These are phyloP conservation scores for Leccinum fallax DNA, from an alignment of 1,284 basidiomycete genomes.

Conservation along the genomic window DNA sequence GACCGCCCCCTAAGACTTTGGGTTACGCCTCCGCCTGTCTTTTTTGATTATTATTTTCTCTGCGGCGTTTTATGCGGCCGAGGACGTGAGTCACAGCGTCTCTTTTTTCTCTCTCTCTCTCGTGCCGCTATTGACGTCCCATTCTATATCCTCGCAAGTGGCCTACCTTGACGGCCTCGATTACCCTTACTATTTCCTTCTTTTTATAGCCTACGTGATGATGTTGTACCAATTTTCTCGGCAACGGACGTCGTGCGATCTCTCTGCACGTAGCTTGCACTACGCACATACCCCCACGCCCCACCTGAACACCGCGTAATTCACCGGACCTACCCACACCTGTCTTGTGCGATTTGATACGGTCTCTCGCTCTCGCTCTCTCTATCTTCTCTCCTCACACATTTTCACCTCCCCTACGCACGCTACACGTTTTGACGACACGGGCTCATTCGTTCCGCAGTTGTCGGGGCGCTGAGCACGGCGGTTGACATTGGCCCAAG, in stretches of 20 bases:
- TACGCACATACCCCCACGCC: not conserved
- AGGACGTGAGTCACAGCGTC: slow-evolving; percentile 17
- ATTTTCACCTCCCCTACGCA: not conserved
- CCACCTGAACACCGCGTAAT: not conserved
- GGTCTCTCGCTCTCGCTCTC: not conserved
- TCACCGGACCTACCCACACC: not conserved
- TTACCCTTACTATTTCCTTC: not conserved
- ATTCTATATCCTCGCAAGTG: not conserved
- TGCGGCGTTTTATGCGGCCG: not conserved
- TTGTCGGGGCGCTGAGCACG: too few species aligned
- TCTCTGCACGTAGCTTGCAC: not conserved
- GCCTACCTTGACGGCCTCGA: not conserved
- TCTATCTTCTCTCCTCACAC: not conserved
- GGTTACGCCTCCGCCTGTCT: slow-evolving; percentile 26
- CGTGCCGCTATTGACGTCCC: not conserved
- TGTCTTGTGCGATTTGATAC: slow-evolving; percentile 2
- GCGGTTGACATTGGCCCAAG: too few species aligned
- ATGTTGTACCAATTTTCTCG: slow-evolving; percentile 13
- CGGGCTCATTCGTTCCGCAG: not conserved
- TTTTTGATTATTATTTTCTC: not conserved
- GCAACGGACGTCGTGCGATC: slow-evolving; percentile 2
- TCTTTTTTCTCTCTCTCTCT: not conserved
- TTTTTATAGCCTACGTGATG: not conserved
- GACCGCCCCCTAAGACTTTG: slow-evolving; percentile 34
- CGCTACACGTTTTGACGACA: not conserved